Evolutionary conservation across 2,329 filamentous ascomycete species (phyloP), one percentile per base, ranked within the genome.

Genomic region (Arachnopeziza araneosa): DNA sequence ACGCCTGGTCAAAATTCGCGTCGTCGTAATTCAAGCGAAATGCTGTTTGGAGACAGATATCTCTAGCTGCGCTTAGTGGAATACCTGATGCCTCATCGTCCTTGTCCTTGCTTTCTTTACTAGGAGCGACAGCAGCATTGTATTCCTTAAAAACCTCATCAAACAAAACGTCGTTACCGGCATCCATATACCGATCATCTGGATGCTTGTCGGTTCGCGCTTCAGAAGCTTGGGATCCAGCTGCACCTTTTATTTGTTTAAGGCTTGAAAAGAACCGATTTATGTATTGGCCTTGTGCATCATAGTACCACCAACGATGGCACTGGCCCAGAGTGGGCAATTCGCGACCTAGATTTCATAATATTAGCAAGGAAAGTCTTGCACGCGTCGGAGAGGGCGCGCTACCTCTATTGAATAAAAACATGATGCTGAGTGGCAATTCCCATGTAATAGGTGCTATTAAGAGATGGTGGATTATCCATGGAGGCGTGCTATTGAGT

Each of bases 401-500:
- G 64, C n/a, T 66, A 69, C 69, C 68, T 24, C 66, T 56, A 58
- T 70, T 70, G 54, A 68, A 68, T 6, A 66, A 64, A 24, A 68
- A 70, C 69, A 70, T 70, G 24, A 65, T 68, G n/a, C 64, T 64
- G 2, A 68, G 56, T 9, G 68, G 64, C 23, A 70, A 51, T 54
- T 69, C 64, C 26, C 54, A 55, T 2, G 61, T 57, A 17, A 63
- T 24, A 24, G 63, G 44, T 4, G 57, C 58, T 55, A 65, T 56
- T 49, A 68, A 54, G n/a, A 69, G 59, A 54, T 66, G 63, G 51
- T 66, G 57, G 9, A 70, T 53, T 30, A 69, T 69, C 68, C 65
- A 70, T 44, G 66, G 66, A 14, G 63, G 50, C 14, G 23, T 23
- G 22, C 61, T 26, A 24, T 24, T n/a, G 5, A 50, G 14, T 19